Percentiles rank a stretch among this genome's conserved stretches.
Conservation (phyloP, 2,329 filamentous ascomycete genomes). For the Penicillium hesseltinei region DNA sequence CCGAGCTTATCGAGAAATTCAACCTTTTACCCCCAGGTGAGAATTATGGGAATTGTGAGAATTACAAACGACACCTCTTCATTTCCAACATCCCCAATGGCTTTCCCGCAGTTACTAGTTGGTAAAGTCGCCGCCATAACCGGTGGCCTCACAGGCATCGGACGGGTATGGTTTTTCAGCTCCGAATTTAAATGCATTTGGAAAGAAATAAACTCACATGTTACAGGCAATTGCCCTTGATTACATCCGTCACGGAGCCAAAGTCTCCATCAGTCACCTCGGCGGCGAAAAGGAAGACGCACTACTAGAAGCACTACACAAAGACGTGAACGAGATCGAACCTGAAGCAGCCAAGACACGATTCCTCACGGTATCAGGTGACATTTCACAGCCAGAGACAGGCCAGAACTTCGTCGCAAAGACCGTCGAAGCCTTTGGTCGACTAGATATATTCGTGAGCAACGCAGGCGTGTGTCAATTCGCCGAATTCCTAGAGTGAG, state of each 20-base stretch:
- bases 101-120: slow-evolving; percentile 54
- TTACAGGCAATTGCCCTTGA: slow-evolving; percentile 71
- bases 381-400: slow-evolving; percentile 73
- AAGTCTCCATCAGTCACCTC: slow-evolving; percentile 78
- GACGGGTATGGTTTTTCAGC: slow-evolving; percentile 49
- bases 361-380: slow-evolving; percentile 69
- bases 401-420: slow-evolving; percentile 65
- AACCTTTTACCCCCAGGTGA: neutral
- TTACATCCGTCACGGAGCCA: slow-evolving; percentile 73
- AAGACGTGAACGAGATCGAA: slow-evolving; percentile 31
- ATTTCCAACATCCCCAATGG: slow-evolving; percentile 20
- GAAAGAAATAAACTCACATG: neutral
- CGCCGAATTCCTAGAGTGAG: slow-evolving; percentile 74
- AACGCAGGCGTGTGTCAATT: slow-evolving; percentile 90
- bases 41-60: neutral
- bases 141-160: slow-evolving; percentile 82
- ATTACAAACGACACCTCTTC: neutral
- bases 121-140: slow-evolving; percentile 84
- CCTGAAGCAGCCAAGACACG: slow-evolving; percentile 26
- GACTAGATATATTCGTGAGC: slow-evolving; percentile 76
- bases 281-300: slow-evolving; percentile 43
- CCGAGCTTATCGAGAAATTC: slow-evolving; percentile 26
- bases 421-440: slow-evolving; percentile 56
- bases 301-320: slow-evolving; percentile 31
- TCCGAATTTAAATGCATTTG: neutral